These are phyloP conservation scores for Colletotrichum sp. DNA, from an alignment of 2,329 filamentous ascomycete species.

Conservation along the genomic window DNA sequence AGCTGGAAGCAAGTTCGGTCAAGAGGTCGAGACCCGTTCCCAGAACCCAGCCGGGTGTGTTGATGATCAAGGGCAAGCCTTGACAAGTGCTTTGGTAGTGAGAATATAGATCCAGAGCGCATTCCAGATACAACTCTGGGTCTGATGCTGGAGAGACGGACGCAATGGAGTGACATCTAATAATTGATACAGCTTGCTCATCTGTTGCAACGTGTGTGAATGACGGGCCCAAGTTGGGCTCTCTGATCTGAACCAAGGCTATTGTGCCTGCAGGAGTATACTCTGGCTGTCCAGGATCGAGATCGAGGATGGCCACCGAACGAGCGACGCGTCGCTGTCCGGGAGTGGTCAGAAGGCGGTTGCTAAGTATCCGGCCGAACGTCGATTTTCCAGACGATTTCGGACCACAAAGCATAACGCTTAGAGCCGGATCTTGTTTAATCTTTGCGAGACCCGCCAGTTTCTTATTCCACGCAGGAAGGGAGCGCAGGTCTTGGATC, in stretches of 20 bases:
- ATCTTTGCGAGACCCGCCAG: conserved; percentile 49
- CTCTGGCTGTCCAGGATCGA: conserved; percentile 81
- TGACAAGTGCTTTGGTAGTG: conserved; percentile 53
- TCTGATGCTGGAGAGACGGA: conserved; percentile 70
- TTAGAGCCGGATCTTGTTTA: conserved; percentile 38
- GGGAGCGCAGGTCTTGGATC: conserved; percentile 60
- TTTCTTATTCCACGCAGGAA: conserved; percentile 66
- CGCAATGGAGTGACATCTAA: conserved; percentile 71
- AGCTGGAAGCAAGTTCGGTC: conserved; percentile 55
- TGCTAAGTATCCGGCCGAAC: conserved; percentile 69
- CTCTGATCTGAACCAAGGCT: conserved; percentile 66
- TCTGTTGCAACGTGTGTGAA: conserved; percentile 63
- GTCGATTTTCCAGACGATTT: conserved; percentile 81
- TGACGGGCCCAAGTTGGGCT: conserved; percentile 68
- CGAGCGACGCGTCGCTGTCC: conserved; percentile 23
- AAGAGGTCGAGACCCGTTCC: conserved; percentile 73
- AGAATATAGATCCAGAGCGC: conserved; percentile 65
- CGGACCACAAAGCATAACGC: conserved; percentile 69
- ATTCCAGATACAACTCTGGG: conserved; percentile 69
- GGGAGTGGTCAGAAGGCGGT: conserved; percentile 65
- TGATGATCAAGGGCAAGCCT: conserved; percentile 67
- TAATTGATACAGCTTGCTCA: conserved; percentile 29
- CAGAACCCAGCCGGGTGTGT: conserved; percentile 77
- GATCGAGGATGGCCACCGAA: conserved; percentile 63
- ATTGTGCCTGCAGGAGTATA: conserved; percentile 73